A percentile compares a stretch with the other conserved stretches of the same genome.
These are phyloP conservation scores for Penicillium sp. DNA, from an alignment of 2,329 filamentous ascomycete genomes.

Conservation along the genomic window DNA sequence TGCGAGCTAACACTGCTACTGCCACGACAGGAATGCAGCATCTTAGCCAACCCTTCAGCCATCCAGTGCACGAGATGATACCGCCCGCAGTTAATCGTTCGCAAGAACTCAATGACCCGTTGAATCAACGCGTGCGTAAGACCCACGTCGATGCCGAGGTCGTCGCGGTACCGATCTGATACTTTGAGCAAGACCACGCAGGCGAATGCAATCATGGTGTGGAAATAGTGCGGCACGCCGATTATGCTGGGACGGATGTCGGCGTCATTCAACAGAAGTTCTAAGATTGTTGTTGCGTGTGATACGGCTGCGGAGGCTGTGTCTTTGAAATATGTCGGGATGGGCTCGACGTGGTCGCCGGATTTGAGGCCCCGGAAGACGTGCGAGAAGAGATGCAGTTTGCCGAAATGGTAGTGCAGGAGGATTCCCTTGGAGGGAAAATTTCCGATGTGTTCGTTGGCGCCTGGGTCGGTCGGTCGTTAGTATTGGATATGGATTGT, in stretches of 20 bases:
- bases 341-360: conserved; percentile 25
- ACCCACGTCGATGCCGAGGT: conserved; percentile 29
- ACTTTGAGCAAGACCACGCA: conserved; percentile 39
- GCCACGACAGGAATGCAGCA: conserved; percentile 18
- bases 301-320: conserved; percentile 26
- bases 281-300: conserved; percentile 36
- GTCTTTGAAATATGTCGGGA: conserved; percentile 29
- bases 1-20: not conserved
- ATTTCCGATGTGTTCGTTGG: conserved; percentile 30
- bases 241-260: conserved; percentile 34
- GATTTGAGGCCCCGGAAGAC: conserved; percentile 40
- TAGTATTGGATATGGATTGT: not conserved
- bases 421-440: conserved; percentile 46
- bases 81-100: conserved; percentile 23
- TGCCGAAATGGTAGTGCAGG: conserved; percentile 48
- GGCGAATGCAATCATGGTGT: conserved; percentile 43
- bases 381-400: conserved; percentile 46
- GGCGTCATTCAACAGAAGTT: conserved; percentile 34
- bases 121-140: conserved; percentile 23
- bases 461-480: not conserved
- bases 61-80: conserved; percentile 31
- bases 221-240: conserved; percentile 41
- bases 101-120: conserved; percentile 26
- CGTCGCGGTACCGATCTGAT: conserved; percentile 32
- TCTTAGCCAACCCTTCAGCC: conserved; percentile 29